Evolutionary conservation across 768 basidiomycete genomes (phyloP).

Genomic region (Panaeolus cyanescens): DNA sequence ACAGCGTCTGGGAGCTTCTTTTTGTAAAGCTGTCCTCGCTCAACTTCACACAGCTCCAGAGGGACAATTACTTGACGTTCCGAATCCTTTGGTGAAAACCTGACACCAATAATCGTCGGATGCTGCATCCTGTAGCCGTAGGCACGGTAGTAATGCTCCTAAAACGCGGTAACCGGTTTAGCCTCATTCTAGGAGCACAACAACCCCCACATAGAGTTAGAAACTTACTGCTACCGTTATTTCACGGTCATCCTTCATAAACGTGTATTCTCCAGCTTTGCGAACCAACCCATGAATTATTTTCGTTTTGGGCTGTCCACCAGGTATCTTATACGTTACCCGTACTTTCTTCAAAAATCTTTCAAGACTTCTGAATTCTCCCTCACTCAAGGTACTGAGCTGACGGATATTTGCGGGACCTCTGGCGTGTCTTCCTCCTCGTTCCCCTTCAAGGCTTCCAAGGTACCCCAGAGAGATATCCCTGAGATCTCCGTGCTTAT

Average conservation of each 20-base stretch:
- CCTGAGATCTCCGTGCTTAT: conserved; percentile 27
- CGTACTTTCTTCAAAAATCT: conserved; percentile 38
- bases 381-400: too few species aligned
- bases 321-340: conserved; percentile 28
- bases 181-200: background rate
- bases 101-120: conserved; percentile 42
- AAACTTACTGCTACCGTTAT: conserved; percentile 41
- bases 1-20: conserved; percentile 41
- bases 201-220: too few species aligned
- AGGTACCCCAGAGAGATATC: too few species aligned
- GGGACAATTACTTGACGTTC: conserved; percentile 42
- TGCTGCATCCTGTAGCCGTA: conserved; percentile 33
- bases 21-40: conserved; percentile 50
- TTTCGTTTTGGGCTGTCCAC: conserved; percentile 19
- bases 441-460: too few species aligned
- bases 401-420: too few species aligned
- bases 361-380: conserved; percentile 34
- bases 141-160: conserved; percentile 43
- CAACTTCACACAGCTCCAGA: conserved; percentile 46
- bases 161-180: background rate
- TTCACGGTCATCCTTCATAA: conserved; percentile 35
- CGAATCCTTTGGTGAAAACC: conserved; percentile 24
- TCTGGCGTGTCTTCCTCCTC: too few species aligned
- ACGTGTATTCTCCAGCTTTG: conserved; percentile 38
- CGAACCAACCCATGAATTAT: conserved; percentile 38